Evolutionary conservation across 345 rosid genomes (phyloP).

Genomic region (Heritiera littoralis): DNA sequence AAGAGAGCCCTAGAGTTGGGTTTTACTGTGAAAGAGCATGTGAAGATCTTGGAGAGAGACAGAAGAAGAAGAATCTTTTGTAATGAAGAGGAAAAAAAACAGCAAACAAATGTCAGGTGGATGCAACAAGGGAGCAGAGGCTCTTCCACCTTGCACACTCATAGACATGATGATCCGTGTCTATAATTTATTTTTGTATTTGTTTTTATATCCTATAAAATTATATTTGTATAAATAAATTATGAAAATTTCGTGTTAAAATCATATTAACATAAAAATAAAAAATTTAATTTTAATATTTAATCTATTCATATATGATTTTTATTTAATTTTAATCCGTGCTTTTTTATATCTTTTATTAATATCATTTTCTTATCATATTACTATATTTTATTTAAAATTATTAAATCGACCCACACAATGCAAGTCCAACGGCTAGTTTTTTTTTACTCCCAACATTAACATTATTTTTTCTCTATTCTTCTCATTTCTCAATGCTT

Average conservation of each 20-base stretch:
- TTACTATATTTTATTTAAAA: too few species aligned
- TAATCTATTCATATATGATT: too few species aligned
- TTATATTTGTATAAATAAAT: too few species aligned
- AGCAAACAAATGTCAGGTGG: constrained; percentile 31
- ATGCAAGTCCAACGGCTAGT: constrained; percentile 54
- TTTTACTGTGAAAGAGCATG: constrained; percentile 35
- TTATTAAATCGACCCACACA: background rate
- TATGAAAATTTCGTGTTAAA: too few species aligned
- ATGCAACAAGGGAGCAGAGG: constrained; percentile 37
- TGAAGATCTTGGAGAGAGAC: constrained; percentile 45
- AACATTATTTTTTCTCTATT: background rate
- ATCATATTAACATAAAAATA: too few species aligned
- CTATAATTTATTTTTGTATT: too few species aligned
- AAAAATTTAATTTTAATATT: too few species aligned
- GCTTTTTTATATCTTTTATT: too few species aligned
- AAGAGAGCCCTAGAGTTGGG: constrained; percentile 23
- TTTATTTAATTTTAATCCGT: too few species aligned
- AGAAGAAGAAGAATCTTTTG: constrained; percentile 28
- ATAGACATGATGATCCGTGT: too few species aligned
- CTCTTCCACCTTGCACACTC: constrained; percentile 18
- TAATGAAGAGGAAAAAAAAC: constrained; percentile 27
- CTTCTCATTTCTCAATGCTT: background rate
- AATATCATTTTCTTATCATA: too few species aligned
- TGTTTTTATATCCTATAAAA: too few species aligned
- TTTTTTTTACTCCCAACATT: constrained; percentile 15